A percentile compares a stretch with the other conserved stretches of the same genome.
Evolutionary conservation across 2,329 filamentous ascomycete genomes (phyloP).

Genomic region (Clonostachys solani): DNA sequence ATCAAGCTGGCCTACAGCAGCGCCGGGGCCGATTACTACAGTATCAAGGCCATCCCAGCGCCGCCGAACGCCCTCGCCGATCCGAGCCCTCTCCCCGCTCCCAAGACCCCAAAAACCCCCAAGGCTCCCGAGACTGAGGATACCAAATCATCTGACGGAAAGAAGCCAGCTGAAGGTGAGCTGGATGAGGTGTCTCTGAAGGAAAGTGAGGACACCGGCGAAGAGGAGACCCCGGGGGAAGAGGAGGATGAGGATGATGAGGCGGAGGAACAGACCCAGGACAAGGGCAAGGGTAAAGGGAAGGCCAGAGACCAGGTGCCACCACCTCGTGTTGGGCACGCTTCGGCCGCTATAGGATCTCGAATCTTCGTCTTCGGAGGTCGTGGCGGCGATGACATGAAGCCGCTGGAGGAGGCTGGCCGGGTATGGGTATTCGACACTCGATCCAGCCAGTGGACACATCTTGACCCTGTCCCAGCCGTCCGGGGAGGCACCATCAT

Average conservation of each 20-base stretch:
- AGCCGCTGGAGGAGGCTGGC: conserved; percentile 69
- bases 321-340: conserved; percentile 66
- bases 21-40: conserved; percentile 55
- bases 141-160: conserved; percentile 1
- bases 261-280: not conserved
- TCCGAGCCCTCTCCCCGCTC: not conserved
- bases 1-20: conserved; percentile 56
- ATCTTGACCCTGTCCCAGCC: conserved; percentile 51
- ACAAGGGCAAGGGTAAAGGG: conserved; percentile 33
- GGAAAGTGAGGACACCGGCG: conserved; percentile 1
- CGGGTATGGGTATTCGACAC: conserved; percentile 75
- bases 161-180: conserved; percentile 3
- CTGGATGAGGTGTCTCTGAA: conserved; percentile 1
- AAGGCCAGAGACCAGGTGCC: conserved; percentile 41
- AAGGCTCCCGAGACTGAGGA: conserved; percentile 5
- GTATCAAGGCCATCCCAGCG: conserved; percentile 44
- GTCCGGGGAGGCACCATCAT: conserved; percentile 32
- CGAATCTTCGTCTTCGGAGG: conserved; percentile 82
- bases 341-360: conserved; percentile 62
- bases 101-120: too few relatives aligned
- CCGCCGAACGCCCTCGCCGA: conserved; percentile 15
- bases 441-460: conserved; percentile 57
- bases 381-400: conserved; percentile 64
- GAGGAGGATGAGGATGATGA: not conserved
- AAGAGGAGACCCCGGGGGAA: conserved; percentile 2